Evolutionary conservation across 1,139 yeast genomes (phyloP).

Genomic region (Tardiomyces blankii): DNA sequence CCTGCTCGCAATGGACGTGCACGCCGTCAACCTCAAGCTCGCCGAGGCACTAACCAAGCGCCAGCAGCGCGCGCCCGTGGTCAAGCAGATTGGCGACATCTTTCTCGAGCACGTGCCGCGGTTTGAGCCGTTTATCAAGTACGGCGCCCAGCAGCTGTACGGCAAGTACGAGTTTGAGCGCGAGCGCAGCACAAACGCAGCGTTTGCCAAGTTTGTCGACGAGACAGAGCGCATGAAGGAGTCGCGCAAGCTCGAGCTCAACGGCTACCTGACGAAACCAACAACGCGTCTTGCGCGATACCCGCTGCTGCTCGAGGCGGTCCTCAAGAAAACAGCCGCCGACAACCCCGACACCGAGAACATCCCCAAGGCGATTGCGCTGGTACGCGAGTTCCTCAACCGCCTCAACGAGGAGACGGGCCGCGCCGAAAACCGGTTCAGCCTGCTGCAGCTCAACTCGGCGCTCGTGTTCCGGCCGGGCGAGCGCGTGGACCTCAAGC

Average conservation of each 20-base stretch:
- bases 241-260: conserved; percentile 80
- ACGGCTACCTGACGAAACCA: conserved; percentile 89
- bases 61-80: conserved; percentile 81
- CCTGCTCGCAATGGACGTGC: conserved; percentile 80
- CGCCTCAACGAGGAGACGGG: conserved; percentile 88
- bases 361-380: conserved; percentile 62
- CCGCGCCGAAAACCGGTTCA: conserved; percentile 87
- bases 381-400: conserved; percentile 63
- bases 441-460: conserved; percentile 77
- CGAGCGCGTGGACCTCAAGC: conserved; percentile 77
- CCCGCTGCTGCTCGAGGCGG: conserved; percentile 73
- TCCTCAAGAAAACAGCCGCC: conserved; percentile 68
- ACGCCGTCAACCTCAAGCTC: conserved; percentile 69
- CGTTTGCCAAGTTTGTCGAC: conserved; percentile 85
- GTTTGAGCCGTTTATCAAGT: conserved; percentile 85
- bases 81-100: conserved; percentile 77
- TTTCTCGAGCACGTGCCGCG: conserved; percentile 73
- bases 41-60: conserved; percentile 85
- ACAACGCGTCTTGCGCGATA: conserved; percentile 94
- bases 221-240: conserved; percentile 87
- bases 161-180: conserved; percentile 95
- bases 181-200: conserved; percentile 80
- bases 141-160: conserved; percentile 93
- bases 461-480: conserved; percentile 64
- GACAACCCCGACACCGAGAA: conserved; percentile 66